Base-by-base conservation (phyloP, 2,329 filamentous ascomycete species). In the Fusarium sp. region DNA sequence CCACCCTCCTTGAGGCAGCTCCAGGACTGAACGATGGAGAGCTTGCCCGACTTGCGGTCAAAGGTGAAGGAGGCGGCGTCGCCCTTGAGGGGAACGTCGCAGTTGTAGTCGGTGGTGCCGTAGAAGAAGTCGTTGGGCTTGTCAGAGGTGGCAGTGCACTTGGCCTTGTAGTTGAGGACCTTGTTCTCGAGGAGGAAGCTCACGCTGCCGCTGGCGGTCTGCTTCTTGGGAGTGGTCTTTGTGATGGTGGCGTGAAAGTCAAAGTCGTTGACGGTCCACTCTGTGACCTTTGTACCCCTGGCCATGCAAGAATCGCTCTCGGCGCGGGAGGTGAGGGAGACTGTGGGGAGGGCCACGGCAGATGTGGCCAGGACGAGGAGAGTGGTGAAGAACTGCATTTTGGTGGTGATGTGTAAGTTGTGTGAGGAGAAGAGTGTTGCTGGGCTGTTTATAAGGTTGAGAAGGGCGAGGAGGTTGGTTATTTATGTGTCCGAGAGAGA, bases 1-100 rank as follows among this genome's bases (percentile, higher is more conserved):
- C 77, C 78, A 8, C 79, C 80, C 70, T 87, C 84, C 47, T 86
- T 83, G 43, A 74, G 73, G 77, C 88, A 89, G 4, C 74, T 76
- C 87, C 87, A 89, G 25, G 80, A 85, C 81, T 89, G 87, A 77
- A 85, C 85, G 69, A 89, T 71, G 38, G 79, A 74, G 50, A 89
- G 78, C 62, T 77, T 69, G 2, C 81, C 80, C 14, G 78, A 78
- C 10, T 84, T 80, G 45, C 81, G 78, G 80, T 79, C 82, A 74
- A 83, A 89, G 54, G 81, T 81, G 72, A 89, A 89, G 4, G 83
- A 84, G 54, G 78, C 76, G 35, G 81, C 79, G 63, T 77, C 70
- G 20, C 74, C 73, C 11, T 59, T 38, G 25, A 66, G 77, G 30
- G 82, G 81, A 6, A 79, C 74, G 9, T 79, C 77, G 82, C 88